These are phyloP conservation scores for Grifola frondosa DNA, from an alignment of 1,284 basidiomycete genomes.

Conservation along the genomic window DNA sequence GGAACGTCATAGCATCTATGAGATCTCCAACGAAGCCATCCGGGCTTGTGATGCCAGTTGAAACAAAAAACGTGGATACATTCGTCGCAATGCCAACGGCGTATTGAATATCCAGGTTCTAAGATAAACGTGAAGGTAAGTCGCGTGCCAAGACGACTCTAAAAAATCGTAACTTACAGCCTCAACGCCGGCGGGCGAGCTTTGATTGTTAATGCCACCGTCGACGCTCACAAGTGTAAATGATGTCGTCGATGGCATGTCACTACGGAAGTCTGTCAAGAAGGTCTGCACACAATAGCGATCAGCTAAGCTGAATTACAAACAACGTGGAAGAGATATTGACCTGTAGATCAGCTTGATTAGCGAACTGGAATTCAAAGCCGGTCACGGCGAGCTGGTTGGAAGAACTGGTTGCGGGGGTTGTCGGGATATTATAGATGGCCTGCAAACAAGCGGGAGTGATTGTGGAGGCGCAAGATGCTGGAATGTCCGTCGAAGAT, in stretches of 20 bases:
- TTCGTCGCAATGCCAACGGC: constrained; percentile 58
- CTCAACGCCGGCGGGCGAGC: constrained; percentile 37
- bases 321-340: neutral
- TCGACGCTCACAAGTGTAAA: constrained; percentile 44
- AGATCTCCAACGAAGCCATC: constrained; percentile 15
- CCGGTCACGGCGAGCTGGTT: constrained; percentile 55
- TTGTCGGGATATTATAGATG: constrained; percentile 49
- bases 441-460: constrained; percentile 52
- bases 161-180: constrained; percentile 47
- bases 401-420: constrained; percentile 37
- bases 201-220: constrained; percentile 40
- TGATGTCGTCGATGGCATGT: constrained; percentile 38
- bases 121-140: neutral
- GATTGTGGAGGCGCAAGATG: constrained; percentile 39
- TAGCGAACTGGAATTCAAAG: constrained; percentile 51
- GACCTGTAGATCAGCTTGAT: constrained; percentile 44
- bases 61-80: constrained; percentile 18
- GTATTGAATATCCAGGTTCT: constrained; percentile 60
- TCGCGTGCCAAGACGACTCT: constrained; percentile 30
- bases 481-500: constrained; percentile 4
- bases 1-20: constrained; percentile 22
- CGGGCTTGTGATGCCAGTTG: constrained; percentile 33
- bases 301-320: no score
- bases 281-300: constrained; percentile 51
- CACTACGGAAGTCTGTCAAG: constrained; percentile 44